Evolutionary conservation across 1,139 yeast species (phyloP), one percentile per base, ranked within the genome.

Genomic region (Yamadazyma epiphylla): DNA sequence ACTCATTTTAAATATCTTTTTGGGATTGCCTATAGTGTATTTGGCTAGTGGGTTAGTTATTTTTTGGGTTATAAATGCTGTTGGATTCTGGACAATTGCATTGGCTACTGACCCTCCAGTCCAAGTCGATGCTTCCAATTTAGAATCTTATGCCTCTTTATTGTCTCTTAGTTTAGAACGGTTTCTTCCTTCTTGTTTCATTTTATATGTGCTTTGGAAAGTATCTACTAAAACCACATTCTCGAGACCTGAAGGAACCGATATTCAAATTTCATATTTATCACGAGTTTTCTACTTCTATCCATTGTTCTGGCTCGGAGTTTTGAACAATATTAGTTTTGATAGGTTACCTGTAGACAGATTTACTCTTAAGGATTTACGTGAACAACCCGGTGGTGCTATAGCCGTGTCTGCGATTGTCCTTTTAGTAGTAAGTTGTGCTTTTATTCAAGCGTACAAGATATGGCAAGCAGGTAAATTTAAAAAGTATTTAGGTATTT

Each of bases 341-440:
- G 96, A 87, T 47, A 62, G 89, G 38, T 59, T 91, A 13, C 96
- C 96, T 0, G 80, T 89, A 9, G 97, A 91, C 49, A 64, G 98
- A 35, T 63, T 91, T 27, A 83, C 94, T 0, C 46, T 77, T 2
- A 58, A 64, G 6, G 97, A 89, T 50, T 61, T 91, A 23, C 74
- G 69, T 40, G 71, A 73, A 22, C 89, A 82, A 53, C 78, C 89
- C 0, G 96, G 95, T 0, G 88, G 95, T 0, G 52, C 84, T 32
- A 37, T 77, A 0, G 85, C 95, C 0, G 77, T 86, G 0, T 42
- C 71, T 1, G 53, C 69, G 0, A 69, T 86, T 2, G 49, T 74
- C 0, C 36, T 60, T 2, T 48, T 69, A 2, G 64, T 84, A 3
- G 35, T 70, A 0, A 39, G 58, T 0, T 75, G 94, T 45, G 83